Conservation (phyloP, 208 protist species). For the Porcisia hertigi region DNA sequence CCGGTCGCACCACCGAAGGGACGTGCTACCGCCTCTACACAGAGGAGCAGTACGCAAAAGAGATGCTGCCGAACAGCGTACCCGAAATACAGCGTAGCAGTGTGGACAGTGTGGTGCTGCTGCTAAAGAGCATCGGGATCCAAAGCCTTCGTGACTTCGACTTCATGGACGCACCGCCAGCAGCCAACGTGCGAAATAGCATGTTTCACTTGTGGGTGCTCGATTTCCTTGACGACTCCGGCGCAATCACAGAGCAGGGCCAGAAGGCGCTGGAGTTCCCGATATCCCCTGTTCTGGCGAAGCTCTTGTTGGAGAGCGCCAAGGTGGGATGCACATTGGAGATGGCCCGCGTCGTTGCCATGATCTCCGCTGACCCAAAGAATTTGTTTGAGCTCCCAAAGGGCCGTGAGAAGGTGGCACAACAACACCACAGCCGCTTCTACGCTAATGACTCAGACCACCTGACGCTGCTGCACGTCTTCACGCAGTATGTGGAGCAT, state of each 20-base stretch:
- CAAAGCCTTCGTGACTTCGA: constrained; percentile 97
- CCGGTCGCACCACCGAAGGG: constrained; percentile 96
- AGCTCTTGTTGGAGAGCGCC: constrained; percentile 93
- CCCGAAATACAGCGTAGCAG: constrained; percentile 99
- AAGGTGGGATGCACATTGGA: constrained; percentile 88
- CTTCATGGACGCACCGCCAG: constrained; percentile 99
- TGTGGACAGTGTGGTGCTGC: constrained; percentile 92
- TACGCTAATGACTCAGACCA: constrained; percentile 98
- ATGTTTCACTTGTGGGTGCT: constrained; percentile 99
- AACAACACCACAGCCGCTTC: constrained; percentile 93
- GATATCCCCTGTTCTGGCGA: constrained; percentile 96
- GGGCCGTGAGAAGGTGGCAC: constrained; percentile 71
- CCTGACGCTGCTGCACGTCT: constrained; percentile 99
- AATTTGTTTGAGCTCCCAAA: constrained; percentile 96
- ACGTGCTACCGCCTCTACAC: constrained; percentile 97
- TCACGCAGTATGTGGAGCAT: constrained; percentile 95
- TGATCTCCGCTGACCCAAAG: constrained; percentile 95
- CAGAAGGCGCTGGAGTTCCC: constrained; percentile 98
- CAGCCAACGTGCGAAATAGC: constrained; percentile 93
- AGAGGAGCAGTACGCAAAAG: constrained; percentile 92
- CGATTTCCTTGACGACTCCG: constrained; percentile 96
- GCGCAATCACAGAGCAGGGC: constrained; percentile 95
- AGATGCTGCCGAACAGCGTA: constrained; percentile 95
- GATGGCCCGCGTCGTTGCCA: constrained; percentile 94
- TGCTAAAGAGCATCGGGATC: constrained; percentile 97